These are phyloP conservation scores for Psilocybe azurescens DNA, from an alignment of 768 basidiomycete species.

Conservation along the genomic window DNA sequence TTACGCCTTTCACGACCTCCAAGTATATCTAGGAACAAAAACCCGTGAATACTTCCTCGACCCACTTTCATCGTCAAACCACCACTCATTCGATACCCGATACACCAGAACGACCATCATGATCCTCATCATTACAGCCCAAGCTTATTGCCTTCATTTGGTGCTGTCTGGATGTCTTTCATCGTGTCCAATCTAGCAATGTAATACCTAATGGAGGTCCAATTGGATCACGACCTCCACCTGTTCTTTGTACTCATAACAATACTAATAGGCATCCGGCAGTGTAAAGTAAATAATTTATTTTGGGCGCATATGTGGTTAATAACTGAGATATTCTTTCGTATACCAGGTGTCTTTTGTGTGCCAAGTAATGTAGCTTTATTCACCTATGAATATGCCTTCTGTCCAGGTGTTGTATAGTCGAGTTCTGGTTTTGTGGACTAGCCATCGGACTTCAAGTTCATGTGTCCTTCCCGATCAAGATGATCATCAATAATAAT, in stretches of 20 bases:
- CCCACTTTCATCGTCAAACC: neutral
- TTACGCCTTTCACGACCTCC: neutral
- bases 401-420: too few species aligned
- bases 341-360: too few species aligned
- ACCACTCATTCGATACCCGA: neutral
- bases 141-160: neutral
- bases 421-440: too few species aligned
- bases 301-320: too few species aligned
- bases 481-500: too few species aligned
- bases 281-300: neutral
- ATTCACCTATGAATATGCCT: too few species aligned
- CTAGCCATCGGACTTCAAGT: too few species aligned
- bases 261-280: neutral
- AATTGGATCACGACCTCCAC: neutral
- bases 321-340: too few species aligned
- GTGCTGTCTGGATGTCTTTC: neutral
- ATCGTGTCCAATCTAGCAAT: neutral
- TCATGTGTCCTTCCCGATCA: too few species aligned
- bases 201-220: neutral
- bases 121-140: neutral
- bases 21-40: neutral
- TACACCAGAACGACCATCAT: neutral
- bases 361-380: too few species aligned
- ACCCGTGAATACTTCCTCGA: too few species aligned
- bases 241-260: neutral